Conservation (phyloP, 345 rosid genomes). For the Trapa bicornis region DNA sequence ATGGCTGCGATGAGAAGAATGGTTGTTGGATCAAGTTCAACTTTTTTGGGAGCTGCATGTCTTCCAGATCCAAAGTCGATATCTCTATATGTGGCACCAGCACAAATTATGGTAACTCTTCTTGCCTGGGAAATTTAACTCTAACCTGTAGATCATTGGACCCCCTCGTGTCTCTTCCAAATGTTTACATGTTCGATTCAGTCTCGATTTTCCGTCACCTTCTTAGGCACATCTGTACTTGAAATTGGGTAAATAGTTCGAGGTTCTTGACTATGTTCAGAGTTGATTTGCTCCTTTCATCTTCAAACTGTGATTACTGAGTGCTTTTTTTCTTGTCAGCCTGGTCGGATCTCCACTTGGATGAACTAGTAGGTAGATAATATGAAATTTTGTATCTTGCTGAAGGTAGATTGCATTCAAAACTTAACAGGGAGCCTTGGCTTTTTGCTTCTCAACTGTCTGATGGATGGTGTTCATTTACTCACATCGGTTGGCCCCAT, state of each 20-base stretch:
- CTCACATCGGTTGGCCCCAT: background rate
- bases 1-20: conserved; percentile 21
- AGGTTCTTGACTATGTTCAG: too few relatives aligned
- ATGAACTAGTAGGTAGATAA: background rate
- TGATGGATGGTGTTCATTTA: background rate
- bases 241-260: too few relatives aligned
- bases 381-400: background rate
- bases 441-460: background rate
- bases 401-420: too few relatives aligned
- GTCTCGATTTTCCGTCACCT: background rate
- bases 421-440: too few relatives aligned
- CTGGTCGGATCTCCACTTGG: background rate
- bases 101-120: conserved; percentile 27
- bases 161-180: background rate
- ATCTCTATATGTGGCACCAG: conserved; percentile 46
- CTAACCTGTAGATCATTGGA: background rate
- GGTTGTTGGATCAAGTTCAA: conserved; percentile 67
- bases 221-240: too few relatives aligned
- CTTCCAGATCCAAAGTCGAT: conserved; percentile 73
- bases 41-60: conserved; percentile 45
- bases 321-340: background rate
- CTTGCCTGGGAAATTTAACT: background rate
- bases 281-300: background rate
- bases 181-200: background rate
- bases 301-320: background rate